These are phyloP conservation scores for Alternaria angustiovoidea DNA, from an alignment of 2,329 filamentous ascomycete species.

Conservation along the genomic window DNA sequence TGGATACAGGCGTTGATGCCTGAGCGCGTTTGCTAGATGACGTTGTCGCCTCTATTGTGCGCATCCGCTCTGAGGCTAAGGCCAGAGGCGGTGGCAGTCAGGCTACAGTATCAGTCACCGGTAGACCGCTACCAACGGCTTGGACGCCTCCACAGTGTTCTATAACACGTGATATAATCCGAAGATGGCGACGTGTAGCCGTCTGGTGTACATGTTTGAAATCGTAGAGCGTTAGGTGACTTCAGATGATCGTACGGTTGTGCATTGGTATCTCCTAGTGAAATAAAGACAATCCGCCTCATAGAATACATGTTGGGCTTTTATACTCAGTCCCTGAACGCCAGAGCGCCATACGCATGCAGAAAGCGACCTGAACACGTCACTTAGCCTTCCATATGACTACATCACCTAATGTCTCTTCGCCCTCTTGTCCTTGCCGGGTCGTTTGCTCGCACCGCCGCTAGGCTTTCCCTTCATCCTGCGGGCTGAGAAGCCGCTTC, in stretches of 20 bases:
- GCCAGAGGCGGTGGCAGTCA: too few species aligned
- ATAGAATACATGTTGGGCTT: conserved; percentile 19
- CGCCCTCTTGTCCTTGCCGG: conserved; percentile 46
- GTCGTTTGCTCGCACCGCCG: conserved; percentile 41
- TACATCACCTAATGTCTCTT: conserved; percentile 36
- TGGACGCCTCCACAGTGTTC: background rate
- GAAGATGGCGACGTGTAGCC: conserved; percentile 4
- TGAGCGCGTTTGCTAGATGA: conserved; percentile 7
- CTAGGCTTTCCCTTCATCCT: conserved; percentile 75
- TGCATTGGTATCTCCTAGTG: conserved; percentile 28
- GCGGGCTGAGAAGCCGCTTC: conserved; percentile 80
- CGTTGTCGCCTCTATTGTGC: background rate
- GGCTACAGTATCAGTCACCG: background rate
- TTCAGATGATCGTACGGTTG: background rate
- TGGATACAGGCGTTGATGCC: background rate
- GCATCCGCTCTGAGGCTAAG: background rate
- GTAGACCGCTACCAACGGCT: background rate
- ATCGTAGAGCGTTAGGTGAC: background rate
- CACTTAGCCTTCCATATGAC: background rate
- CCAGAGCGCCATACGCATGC: conserved; percentile 39
- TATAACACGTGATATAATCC: background rate
- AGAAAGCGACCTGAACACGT: background rate
- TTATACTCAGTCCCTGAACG: conserved; percentile 24
- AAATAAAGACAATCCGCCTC: conserved; percentile 5
- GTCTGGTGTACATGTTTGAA: background rate